phyloP scores from a whole-genome alignment of 805 yeast genomes.

The Saccharomycopsis amapae region DNA sequence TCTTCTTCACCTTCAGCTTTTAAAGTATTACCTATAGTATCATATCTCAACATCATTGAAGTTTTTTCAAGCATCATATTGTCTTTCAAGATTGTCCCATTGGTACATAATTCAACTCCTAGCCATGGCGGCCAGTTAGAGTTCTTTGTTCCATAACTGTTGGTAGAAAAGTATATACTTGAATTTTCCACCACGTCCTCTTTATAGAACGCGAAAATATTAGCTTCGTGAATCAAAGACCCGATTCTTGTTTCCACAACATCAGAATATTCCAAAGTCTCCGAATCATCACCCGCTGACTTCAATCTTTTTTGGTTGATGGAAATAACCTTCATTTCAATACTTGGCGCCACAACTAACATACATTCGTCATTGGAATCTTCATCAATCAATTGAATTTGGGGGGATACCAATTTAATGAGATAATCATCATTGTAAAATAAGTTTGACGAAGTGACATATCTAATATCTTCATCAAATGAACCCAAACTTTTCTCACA shows the following conservation, averaged over 20 bases:
- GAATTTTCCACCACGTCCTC: slow-evolving; percentile 37
- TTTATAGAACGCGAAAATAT: slow-evolving; percentile 58
- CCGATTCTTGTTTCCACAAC: slow-evolving; percentile 64
- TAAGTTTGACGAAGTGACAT: slow-evolving; percentile 31
- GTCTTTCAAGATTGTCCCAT: slow-evolving; percentile 39
- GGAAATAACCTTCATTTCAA: slow-evolving; percentile 62
- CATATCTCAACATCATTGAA: slow-evolving; percentile 54
- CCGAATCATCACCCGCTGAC: slow-evolving; percentile 33
- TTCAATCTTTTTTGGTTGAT: slow-evolving; percentile 39
- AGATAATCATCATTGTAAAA: slow-evolving; percentile 47
- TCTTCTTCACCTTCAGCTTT: slow-evolving; percentile 26
- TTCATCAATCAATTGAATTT: slow-evolving; percentile 60
- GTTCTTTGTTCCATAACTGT: slow-evolving; percentile 28
- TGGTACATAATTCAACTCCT: slow-evolving; percentile 62
- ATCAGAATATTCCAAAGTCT: slow-evolving; percentile 26
- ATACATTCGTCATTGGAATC: slow-evolving; percentile 51
- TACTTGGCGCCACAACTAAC: slow-evolving; percentile 63
- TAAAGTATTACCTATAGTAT: slow-evolving; percentile 34
- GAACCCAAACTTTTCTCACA: slow-evolving; percentile 31
- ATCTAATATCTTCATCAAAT: slow-evolving; percentile 48
- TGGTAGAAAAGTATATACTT: slow-evolving; percentile 26
- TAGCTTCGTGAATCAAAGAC: slow-evolving; percentile 58
- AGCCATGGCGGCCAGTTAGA: slow-evolving; percentile 87
- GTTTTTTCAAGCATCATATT: slow-evolving; percentile 57
- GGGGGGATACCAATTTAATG: slow-evolving; percentile 70